A percentile compares a stretch with the other conserved stretches of the same genome.
Conservation (phyloP, 352 stramenopile species). For the Phytophthora sp. region DNA sequence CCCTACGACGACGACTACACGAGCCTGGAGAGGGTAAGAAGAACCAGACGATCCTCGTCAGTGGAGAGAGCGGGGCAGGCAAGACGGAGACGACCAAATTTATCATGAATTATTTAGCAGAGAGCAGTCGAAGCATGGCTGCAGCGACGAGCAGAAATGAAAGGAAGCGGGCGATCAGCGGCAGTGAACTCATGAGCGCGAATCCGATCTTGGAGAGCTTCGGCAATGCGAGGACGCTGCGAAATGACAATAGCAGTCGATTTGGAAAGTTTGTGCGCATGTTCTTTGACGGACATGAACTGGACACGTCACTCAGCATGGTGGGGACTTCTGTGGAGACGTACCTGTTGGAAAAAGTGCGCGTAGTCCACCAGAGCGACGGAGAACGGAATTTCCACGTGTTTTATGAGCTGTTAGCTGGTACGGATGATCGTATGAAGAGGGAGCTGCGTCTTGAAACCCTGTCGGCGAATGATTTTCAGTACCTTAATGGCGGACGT, state of each 20-base stretch:
- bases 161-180: slow-evolving; percentile 45
- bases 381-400: slow-evolving; percentile 86
- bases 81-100: slow-evolving; percentile 98
- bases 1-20: slow-evolving; percentile 48
- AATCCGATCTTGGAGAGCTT: slow-evolving; percentile 91
- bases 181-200: slow-evolving; percentile 73
- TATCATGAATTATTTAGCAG: slow-evolving; percentile 75
- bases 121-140: slow-evolving; percentile 21
- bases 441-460: slow-evolving; percentile 45
- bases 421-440: slow-evolving; percentile 56
- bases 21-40: slow-evolving; percentile 62
- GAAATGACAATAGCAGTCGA: slow-evolving; percentile 87
- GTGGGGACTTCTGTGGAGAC: slow-evolving; percentile 79
- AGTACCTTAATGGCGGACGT: slow-evolving; percentile 71
- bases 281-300: slow-evolving; percentile 64
- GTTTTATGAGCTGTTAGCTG: slow-evolving; percentile 80
- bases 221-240: slow-evolving; percentile 76
- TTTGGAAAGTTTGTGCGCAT: slow-evolving; percentile 91
- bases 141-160: slow-evolving; percentile 12
- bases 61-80: slow-evolving; percentile 93
- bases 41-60: slow-evolving; percentile 96
- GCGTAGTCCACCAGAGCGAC: slow-evolving; percentile 75
- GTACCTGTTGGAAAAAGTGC: slow-evolving; percentile 95
- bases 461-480: slow-evolving; percentile 51
- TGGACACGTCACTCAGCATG: slow-evolving; percentile 55